A percentile compares a stretch with the other conserved stretches of the same genome.
Evolutionary conservation across 805 yeast genomes (phyloP).

Genomic region (Wickerhamomyces rabaulensis): DNA sequence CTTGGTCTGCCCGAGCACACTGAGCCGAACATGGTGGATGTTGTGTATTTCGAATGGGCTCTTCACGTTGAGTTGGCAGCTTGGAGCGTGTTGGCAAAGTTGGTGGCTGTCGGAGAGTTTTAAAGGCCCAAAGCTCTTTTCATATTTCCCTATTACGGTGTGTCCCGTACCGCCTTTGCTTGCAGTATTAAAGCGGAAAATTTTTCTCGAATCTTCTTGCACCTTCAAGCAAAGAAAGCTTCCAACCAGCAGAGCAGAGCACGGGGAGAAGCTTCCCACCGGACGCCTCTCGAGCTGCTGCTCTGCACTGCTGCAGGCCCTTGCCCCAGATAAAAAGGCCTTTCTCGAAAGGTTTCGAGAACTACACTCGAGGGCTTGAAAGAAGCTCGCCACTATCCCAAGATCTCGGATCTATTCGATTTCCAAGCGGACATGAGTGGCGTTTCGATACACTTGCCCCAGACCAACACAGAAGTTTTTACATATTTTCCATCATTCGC

Average conservation of each 20-base stretch:
- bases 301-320: not conserved
- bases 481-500: constrained; percentile 78
- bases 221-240: too few relatives aligned
- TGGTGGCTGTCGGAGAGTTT: not conserved
- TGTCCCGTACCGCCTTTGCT: not conserved
- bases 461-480: constrained; percentile 49
- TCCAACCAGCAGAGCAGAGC: too few relatives aligned
- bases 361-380: constrained; percentile 4
- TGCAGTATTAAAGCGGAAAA: not conserved
- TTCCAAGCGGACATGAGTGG: constrained; percentile 10
- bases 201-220: not conserved
- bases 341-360: constrained; percentile 16
- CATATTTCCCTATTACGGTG: not conserved
- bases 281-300: too few relatives aligned
- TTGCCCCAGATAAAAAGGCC: not conserved
- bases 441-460: constrained; percentile 58
- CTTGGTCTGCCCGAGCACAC: constrained; percentile 71
- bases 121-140: not conserved
- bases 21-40: constrained; percentile 57
- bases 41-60: not conserved
- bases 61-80: not conserved
- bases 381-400: constrained; percentile 15
- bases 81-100: not conserved
- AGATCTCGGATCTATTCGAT: not conserved
- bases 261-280: too few relatives aligned